Base-by-base conservation (phyloP, 306 rosid species). In the barrel medic (Medicago truncatula) region DNA sequence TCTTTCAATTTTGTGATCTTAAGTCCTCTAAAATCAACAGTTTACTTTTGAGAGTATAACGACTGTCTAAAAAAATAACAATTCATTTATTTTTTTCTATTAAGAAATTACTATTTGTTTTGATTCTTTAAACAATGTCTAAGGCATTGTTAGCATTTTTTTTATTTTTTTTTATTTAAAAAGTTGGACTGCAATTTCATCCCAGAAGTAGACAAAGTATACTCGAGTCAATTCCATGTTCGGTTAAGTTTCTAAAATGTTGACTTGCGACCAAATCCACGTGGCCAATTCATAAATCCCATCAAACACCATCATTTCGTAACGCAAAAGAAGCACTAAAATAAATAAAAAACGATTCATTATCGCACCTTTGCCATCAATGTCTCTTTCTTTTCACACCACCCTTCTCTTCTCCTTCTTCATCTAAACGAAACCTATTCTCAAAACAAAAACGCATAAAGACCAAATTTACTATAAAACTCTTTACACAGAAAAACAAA, bases 321-420 rank as follows among this genome's bases (percentile, higher is more conserved):
- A 60, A 4, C 41, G 46, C 67, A 21, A 40, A 50, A 14, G 80
- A 44, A 69, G 66, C 57, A 56, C 52, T 6, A 4, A 2, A 1
- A 46, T 1, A 70, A 68, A 38, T 17, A 59, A 62, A 74, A 46
- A 58, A 14, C 71, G 87, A 76, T 84, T 89, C 78, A 89, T 81
- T 80, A 77, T 85, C 79, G 81, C 85, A 77, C 84, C 86, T 62
- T 67, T 57, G 63, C 83, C 87, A 68, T 67, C 3, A 28, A 60
- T 60, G 21, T 60, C 59, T 67, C 65, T 76, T 46, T 47, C 53
- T 15, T 2, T 14, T 31, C 36, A 46, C 20, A 34, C 71, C 21
- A 9, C 44, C 14, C 74, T 59, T 36, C 6, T 53, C 25, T 16
- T 53, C 52, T 11, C 1, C 52, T 12, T 12, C 16, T 46, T 13